Evolutionary conservation across 208 protist genomes (phyloP).

Genomic region (Novymonas esmeraldas): DNA sequence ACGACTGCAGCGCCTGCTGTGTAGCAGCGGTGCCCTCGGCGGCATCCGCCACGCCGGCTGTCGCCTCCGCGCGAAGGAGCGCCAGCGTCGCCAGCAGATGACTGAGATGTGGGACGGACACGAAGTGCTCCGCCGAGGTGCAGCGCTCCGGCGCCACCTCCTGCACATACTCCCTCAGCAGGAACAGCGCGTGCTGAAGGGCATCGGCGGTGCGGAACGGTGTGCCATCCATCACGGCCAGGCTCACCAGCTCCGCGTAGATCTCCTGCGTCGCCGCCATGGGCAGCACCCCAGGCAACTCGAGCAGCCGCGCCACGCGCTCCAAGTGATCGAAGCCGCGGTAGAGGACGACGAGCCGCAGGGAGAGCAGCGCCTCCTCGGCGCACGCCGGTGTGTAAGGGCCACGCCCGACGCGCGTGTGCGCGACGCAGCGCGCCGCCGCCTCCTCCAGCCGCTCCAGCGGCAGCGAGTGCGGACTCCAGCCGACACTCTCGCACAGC

Average conservation of each 20-base stretch:
- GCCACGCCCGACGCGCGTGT: slow-evolving; percentile 18
- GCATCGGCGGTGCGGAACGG: slow-evolving; percentile 32
- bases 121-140: slow-evolving; percentile 36
- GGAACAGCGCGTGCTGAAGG: slow-evolving; percentile 21
- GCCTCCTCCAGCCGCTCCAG: slow-evolving; percentile 33
- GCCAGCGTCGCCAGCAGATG: slow-evolving; percentile 30
- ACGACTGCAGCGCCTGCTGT: slow-evolving; percentile 2
- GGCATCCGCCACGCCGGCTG: neutral
- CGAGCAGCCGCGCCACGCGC: slow-evolving; percentile 39
- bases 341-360: slow-evolving; percentile 63
- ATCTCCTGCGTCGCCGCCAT: slow-evolving; percentile 41
- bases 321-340: slow-evolving; percentile 67
- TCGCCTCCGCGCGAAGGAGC: slow-evolving; percentile 13
- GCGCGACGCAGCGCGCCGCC: slow-evolving; percentile 37
- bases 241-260: slow-evolving; percentile 70
- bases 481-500: slow-evolving; percentile 60
- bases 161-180: slow-evolving; percentile 33
- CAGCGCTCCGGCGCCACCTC: slow-evolving; percentile 40
- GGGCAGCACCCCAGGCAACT: slow-evolving; percentile 25
- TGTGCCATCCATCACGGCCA: slow-evolving; percentile 66
- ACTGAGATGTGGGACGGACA: slow-evolving; percentile 24
- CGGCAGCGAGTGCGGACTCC: slow-evolving; percentile 58
- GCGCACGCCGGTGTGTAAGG: slow-evolving; percentile 18
- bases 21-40: neutral
- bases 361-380: slow-evolving; percentile 51